Base-by-base conservation (phyloP, 371 early-diverging fungal species). In the Entomophthora muscae region DNA sequence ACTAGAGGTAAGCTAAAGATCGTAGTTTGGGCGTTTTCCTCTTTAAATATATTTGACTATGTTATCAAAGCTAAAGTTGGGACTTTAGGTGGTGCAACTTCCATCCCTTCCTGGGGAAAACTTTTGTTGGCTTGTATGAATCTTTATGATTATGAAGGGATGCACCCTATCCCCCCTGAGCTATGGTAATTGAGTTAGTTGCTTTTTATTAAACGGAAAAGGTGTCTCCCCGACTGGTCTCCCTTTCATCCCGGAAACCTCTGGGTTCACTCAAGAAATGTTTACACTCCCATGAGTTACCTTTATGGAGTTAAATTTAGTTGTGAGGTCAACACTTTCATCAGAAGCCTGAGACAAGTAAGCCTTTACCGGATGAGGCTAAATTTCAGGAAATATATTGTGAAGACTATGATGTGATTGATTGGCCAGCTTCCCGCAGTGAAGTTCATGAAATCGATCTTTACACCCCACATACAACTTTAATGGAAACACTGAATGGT, bases 111-210 rank as follows among this genome's bases (percentile, higher is more conserved):
- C 53, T 98, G 98, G 98, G 98, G 97, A 23, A 98, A 98, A 72
- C 93, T 98, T 71, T 95, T 95, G 91, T 80, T 98, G 26, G 68
- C 88, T 26, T 81, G 84, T 7, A 75, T 98, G 70, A 88, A 89
- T 64, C 84, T 89, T 5, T 98, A 98, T 74, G 91, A 93, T 33
- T 98, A 90, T 86, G 83, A 84, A 64, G 98, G 98, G 21, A 83
- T 93, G 75, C 95, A 95, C 66, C 93, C 97, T 51, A 77, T 98
- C 28, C 93, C 93, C n/a, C 94, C 96, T 0, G 98, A 98, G 72
- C 78, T 95, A 27, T 91, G 90, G 93, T n/a, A n/a, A n/a, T n/a
- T n/a, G n/a, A n/a, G n/a, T n/a, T n/a, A n/a, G n/a, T n/a, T n/a
- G n/a, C n/a, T n/a, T n/a, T n/a, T n/a, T n/a, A n/a, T n/a, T n/a